phyloP scores from a whole-genome alignment of 2,329 filamentous ascomycete genomes.

The Diaporthe nobilis region DNA sequence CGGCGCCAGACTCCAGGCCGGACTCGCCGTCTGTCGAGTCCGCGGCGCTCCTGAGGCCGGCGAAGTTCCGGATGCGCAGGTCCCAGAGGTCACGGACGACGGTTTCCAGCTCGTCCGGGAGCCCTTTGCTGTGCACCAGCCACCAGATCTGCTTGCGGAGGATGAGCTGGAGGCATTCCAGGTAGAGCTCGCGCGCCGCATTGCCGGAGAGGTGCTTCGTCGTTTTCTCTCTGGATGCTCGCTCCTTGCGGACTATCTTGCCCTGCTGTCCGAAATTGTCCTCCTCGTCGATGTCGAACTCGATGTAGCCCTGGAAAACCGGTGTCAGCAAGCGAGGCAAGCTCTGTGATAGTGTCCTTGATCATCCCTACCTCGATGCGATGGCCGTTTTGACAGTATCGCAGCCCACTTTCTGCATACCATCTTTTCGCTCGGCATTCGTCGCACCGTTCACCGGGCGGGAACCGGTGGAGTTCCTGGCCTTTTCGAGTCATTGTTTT shows the following conservation, averaged over 20 bases:
- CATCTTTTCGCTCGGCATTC: conserved; percentile 80
- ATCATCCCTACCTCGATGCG: conserved; percentile 74
- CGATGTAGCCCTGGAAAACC: conserved; percentile 63
- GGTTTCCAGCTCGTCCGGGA: conserved; percentile 81
- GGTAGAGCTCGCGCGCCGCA: conserved; percentile 81
- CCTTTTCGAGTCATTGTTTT: conserved; percentile 55
- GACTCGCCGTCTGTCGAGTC: conserved; percentile 52
- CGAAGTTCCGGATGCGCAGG: conserved; percentile 72
- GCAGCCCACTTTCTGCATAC: conserved; percentile 81
- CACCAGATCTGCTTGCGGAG: conserved; percentile 85
- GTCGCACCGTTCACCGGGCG: conserved; percentile 67
- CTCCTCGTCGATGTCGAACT: conserved; percentile 73
- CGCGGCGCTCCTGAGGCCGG: conserved; percentile 62
- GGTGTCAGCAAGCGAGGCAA: conserved; percentile 24
- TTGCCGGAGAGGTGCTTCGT: conserved; percentile 73
- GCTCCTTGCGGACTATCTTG: conserved; percentile 68
- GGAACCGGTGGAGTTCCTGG: conserved; percentile 64
- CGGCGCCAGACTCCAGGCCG: conserved; percentile 51
- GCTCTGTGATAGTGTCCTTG: background rate
- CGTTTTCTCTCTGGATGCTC: conserved; percentile 67
- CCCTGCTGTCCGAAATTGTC: conserved; percentile 76
- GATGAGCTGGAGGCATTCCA: conserved; percentile 88
- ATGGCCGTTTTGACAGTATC: conserved; percentile 86
- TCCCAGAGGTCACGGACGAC: conserved; percentile 90
- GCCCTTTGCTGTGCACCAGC: conserved; percentile 75